phyloP scores from a whole-genome alignment of 2,329 filamentous ascomycete species.

The Pseudogymnoascus sp. region DNA sequence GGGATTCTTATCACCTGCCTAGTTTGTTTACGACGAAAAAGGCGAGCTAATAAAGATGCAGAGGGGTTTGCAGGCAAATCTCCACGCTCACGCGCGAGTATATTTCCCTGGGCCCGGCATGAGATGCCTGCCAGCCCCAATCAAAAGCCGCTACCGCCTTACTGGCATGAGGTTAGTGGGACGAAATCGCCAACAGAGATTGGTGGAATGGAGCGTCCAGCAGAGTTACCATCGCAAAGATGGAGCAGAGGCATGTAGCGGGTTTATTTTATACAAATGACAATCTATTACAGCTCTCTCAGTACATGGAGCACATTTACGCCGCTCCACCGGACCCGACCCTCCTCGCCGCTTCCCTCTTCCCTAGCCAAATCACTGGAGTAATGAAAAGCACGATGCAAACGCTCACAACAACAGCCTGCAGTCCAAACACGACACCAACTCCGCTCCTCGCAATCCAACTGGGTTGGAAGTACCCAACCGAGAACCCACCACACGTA shows the following conservation, averaged over 20 bases:
- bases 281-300: background rate
- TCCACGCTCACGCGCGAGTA: background rate
- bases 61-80: background rate
- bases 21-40: background rate
- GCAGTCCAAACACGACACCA: slow-evolving; percentile 12
- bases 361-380: background rate
- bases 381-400: slow-evolving; percentile 2
- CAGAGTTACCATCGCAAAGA: background rate
- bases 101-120: background rate
- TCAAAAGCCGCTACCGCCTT: background rate
- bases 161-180: background rate
- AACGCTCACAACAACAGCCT: background rate
- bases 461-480: slow-evolving; percentile 17
- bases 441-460: slow-evolving; percentile 26
- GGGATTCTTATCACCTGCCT: background rate
- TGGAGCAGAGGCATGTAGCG: slow-evolving; percentile 3
- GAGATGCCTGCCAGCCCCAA: slow-evolving; percentile 1
- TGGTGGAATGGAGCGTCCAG: background rate
- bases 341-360: background rate
- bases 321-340: background rate
- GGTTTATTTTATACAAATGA: background rate
- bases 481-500: slow-evolving; percentile 31
- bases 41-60: background rate
- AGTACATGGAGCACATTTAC: background rate
- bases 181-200: background rate